Conservation (phyloP, 345 rosid genomes). For the Brassica nigra region DNA sequence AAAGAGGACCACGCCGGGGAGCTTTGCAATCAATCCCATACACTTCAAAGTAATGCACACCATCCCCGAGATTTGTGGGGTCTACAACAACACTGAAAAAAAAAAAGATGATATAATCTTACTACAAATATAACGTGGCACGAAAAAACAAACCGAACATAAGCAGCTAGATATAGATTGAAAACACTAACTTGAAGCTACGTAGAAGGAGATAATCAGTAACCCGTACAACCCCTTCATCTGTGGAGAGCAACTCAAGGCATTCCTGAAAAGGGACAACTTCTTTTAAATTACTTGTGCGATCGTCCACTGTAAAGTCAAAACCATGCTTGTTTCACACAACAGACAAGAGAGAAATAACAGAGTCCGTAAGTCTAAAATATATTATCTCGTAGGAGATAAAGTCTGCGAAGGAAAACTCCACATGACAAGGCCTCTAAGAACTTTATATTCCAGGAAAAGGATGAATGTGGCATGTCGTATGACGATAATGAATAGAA, state of each 20-base stretch:
- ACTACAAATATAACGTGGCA: conserved; percentile 15
- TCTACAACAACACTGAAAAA: conserved; percentile 79
- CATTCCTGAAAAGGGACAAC: conserved; percentile 94
- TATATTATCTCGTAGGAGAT: conserved; percentile 7
- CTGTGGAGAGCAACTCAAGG: conserved; percentile 75
- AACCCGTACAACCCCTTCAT: conserved; percentile 64
- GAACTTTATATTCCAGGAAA: not conserved
- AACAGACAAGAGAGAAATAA: conserved; percentile 9
- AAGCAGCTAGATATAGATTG: conserved; percentile 22
- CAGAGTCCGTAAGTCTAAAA: not conserved
- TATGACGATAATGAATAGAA: conserved; percentile 7
- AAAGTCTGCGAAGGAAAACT: conserved; percentile 7
- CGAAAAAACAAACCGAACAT: conserved; percentile 3
- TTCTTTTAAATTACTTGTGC: conserved; percentile 83
- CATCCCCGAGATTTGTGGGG: conserved; percentile 77
- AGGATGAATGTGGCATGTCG: not conserved
- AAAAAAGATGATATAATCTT: conserved; percentile 34
- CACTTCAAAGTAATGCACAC: conserved; percentile 89
- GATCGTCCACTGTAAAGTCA: conserved; percentile 83
- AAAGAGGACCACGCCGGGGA: conserved; percentile 89
- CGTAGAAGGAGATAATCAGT: conserved; percentile 92
- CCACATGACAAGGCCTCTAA: conserved; percentile 10
- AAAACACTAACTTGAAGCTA: conserved; percentile 82
- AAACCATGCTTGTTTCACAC: conserved; percentile 34
- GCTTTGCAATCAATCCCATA: conserved; percentile 93